Percentiles rank a stretch among this genome's conserved stretches.
These are phyloP conservation scores for Pythium pyrilobum DNA, from an alignment of 352 stramenopile species.

Conservation along the genomic window DNA sequence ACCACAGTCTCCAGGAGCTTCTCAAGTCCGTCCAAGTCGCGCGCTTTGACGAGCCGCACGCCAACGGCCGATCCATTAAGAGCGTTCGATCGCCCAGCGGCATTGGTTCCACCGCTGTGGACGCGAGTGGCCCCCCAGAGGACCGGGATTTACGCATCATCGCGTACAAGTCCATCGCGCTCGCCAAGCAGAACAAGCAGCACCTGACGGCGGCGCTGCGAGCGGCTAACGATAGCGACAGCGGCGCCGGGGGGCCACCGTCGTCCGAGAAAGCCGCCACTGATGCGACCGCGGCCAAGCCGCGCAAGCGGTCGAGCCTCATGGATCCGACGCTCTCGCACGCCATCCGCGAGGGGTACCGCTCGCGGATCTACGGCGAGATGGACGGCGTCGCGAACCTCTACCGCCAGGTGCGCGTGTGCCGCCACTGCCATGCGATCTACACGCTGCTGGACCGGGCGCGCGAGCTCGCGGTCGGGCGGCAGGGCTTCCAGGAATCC, in stretches of 20 bases:
- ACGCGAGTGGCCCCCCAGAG: neutral
- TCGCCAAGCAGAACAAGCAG: slow-evolving; percentile 56
- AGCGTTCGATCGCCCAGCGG: too few species aligned
- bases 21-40: slow-evolving; percentile 33
- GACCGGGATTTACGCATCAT: slow-evolving; percentile 42
- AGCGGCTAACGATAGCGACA: too few species aligned
- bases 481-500: neutral
- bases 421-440: slow-evolving; percentile 76
- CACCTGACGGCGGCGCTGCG: slow-evolving; percentile 25
- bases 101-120: neutral
- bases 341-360: slow-evolving; percentile 44
- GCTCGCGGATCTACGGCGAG: slow-evolving; percentile 44
- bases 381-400: slow-evolving; percentile 63
- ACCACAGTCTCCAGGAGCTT: slow-evolving; percentile 32
- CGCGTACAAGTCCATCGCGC: slow-evolving; percentile 73
- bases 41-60: slow-evolving; percentile 8
- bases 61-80: slow-evolving; percentile 8
- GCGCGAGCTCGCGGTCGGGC: slow-evolving; percentile 19
- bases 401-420: slow-evolving; percentile 85
- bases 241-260: slow-evolving; percentile 2
- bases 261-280: neutral
- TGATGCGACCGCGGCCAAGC: neutral
- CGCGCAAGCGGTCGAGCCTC: slow-evolving; percentile 20
- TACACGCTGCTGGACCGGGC: slow-evolving; percentile 83
- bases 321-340: slow-evolving; percentile 46